Evolutionary conservation across 2,329 filamentous ascomycete genomes (phyloP).

Genomic region (Neopestalotiopsis clavispora): DNA sequence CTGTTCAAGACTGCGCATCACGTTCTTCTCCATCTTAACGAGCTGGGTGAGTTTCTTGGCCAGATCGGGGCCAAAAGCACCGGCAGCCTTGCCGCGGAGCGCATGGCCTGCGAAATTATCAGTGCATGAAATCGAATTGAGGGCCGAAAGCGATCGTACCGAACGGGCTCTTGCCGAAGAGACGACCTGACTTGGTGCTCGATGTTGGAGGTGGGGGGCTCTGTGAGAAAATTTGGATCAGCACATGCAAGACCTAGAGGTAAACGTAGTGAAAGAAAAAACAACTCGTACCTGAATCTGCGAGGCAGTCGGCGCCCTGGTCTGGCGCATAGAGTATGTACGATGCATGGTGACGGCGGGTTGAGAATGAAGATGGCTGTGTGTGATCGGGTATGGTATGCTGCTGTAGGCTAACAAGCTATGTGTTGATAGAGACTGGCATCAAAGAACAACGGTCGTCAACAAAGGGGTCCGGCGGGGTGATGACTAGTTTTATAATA

Average conservation of each 20-base stretch:
- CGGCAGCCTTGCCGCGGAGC: constrained; percentile 75
- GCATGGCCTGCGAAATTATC: constrained; percentile 56
- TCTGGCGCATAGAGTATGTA: constrained; percentile 98
- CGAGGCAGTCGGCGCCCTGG: constrained; percentile 92
- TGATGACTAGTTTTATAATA: constrained; percentile 4
- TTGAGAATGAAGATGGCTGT: not conserved
- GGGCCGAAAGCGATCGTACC: constrained; percentile 60
- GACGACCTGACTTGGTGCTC: constrained; percentile 85
- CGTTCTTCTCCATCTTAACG: constrained; percentile 99
- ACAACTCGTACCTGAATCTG: constrained; percentile 58
- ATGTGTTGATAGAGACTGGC: not conserved
- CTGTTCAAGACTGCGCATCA: constrained; percentile 97
- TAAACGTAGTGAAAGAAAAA: not conserved
- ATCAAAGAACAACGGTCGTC: constrained; percentile 2
- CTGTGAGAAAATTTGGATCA: constrained; percentile 47
- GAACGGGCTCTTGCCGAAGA: constrained; percentile 86
- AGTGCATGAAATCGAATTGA: constrained; percentile 8
- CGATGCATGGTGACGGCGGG: constrained; percentile 76
- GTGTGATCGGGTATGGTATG: constrained; percentile 4
- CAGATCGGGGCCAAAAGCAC: constrained; percentile 82
- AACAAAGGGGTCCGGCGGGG: not conserved
- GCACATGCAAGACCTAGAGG: not conserved
- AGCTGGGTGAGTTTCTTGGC: constrained; percentile 97
- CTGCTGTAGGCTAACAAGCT: not conserved
- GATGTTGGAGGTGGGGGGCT: constrained; percentile 93